These are phyloP conservation scores for Nymphaea colorata DNA, from an alignment of 164 flowering plant species.

Conservation along the genomic window DNA sequence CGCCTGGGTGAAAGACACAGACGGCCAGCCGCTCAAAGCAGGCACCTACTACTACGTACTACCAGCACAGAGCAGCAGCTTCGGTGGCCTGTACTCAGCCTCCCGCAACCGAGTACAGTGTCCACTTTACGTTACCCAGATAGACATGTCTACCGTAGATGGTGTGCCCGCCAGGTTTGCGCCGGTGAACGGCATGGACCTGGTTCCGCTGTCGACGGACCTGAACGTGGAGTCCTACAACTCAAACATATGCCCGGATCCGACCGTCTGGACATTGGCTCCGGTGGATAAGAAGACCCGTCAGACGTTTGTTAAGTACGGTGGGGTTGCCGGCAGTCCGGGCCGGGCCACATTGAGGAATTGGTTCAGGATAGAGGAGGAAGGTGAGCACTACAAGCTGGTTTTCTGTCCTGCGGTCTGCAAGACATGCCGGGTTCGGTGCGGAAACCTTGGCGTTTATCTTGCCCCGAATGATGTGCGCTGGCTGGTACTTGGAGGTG, in stretches of 20 bases:
- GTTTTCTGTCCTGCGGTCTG: slow-evolving; percentile 30
- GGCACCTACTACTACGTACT: slow-evolving; percentile 17
- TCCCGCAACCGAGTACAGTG: slow-evolving; percentile 5
- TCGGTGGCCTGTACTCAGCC: slow-evolving; percentile 17
- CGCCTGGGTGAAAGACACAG: slow-evolving; percentile 10
- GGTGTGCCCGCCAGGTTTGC: slow-evolving; percentile 14
- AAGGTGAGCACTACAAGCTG: slow-evolving; percentile 18
- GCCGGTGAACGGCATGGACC: slow-evolving; percentile 8
- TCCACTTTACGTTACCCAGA: slow-evolving; percentile 12
- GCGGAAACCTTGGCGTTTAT: slow-evolving; percentile 30
- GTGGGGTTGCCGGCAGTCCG: slow-evolving; percentile 23
- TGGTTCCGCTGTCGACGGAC: slow-evolving; percentile 13
- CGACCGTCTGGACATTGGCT: slow-evolving; percentile 17
- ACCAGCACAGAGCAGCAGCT: slow-evolving; percentile 8
- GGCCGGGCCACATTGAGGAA: slow-evolving; percentile 15
- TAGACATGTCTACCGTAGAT: slow-evolving; percentile 7
- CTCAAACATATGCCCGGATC: slow-evolving; percentile 11
- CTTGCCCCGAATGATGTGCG: slow-evolving; percentile 9
- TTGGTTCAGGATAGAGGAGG: slow-evolving; percentile 19
- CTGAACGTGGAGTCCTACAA: slow-evolving; percentile 17
- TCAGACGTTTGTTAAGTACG: slow-evolving; percentile 10
- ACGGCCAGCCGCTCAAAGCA: slow-evolving; percentile 11
- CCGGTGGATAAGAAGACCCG: slow-evolving; percentile 5
- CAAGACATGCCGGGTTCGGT: slow-evolving; percentile 15
- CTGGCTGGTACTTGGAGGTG: slow-evolving; percentile 16